Evolutionary conservation across 768 basidiomycete genomes (phyloP).

Genomic region (Coprinellus micaceus): DNA sequence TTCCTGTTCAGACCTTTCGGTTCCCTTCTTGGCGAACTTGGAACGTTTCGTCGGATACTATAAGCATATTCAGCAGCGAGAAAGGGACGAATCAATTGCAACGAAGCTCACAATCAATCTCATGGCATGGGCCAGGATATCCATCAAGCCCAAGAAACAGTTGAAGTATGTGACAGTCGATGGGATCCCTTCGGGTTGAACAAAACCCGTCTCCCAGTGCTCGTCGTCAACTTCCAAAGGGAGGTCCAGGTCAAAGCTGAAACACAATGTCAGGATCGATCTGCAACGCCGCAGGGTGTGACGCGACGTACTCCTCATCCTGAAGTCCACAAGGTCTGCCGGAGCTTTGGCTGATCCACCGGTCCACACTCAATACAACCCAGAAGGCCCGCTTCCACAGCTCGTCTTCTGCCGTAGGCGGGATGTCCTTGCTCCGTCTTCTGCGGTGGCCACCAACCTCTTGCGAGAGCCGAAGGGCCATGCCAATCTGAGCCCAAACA

Average conservation of each 20-base stretch:
- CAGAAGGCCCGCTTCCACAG: conserved; percentile 72
- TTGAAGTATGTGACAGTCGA: conserved; percentile 56
- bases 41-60: conserved; percentile 74
- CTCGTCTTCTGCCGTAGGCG: conserved; percentile 56
- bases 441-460: conserved; percentile 69
- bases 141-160: conserved; percentile 50
- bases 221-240: conserved; percentile 64
- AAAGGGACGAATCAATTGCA: too few relatives aligned
- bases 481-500: conserved; percentile 60
- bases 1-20: conserved; percentile 55
- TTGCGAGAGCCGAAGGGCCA: conserved; percentile 68
- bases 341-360: conserved; percentile 42
- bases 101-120: conserved; percentile 49
- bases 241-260: conserved; percentile 69
- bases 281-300: neutral
- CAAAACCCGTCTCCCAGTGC: conserved; percentile 65
- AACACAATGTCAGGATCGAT: neutral
- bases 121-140: conserved; percentile 58
- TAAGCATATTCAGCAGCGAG: too few relatives aligned
- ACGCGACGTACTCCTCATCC: conserved; percentile 64
- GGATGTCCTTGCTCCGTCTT: conserved; percentile 26
- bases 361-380: conserved; percentile 48
- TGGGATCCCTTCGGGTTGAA: conserved; percentile 59
- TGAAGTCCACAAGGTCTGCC: conserved; percentile 73
- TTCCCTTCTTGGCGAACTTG: conserved; percentile 43